These are phyloP conservation scores for Dryadomyces quercus-mongolicae DNA, from an alignment of 2,329 filamentous ascomycete genomes.

Conservation along the genomic window DNA sequence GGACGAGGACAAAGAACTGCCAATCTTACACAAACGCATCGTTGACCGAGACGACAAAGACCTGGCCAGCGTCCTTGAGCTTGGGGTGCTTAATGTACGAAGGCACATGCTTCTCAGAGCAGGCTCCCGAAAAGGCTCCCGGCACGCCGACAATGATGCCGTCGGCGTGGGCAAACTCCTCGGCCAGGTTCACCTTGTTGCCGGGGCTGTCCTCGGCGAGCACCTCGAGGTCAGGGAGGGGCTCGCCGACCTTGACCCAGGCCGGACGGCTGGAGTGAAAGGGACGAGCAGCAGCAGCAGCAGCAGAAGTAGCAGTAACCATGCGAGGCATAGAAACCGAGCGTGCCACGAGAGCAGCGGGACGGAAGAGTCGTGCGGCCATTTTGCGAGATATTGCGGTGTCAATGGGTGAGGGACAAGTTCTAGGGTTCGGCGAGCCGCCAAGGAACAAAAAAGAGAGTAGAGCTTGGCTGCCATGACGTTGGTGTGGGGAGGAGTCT, in stretches of 20 bases:
- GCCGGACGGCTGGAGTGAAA: slow-evolving; percentile 55
- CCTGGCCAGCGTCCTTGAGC: slow-evolving; percentile 66
- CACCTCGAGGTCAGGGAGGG: slow-evolving; percentile 63
- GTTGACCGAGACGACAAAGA: slow-evolving; percentile 88
- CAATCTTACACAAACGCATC: slow-evolving; percentile 78
- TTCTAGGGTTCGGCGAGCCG: neutral
- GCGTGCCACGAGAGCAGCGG: slow-evolving; percentile 6
- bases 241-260: slow-evolving; percentile 66
- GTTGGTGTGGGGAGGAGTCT: neutral
- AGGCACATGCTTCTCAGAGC: slow-evolving; percentile 60
- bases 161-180: slow-evolving; percentile 59
- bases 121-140: slow-evolving; percentile 55
- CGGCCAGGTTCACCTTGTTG: slow-evolving; percentile 78
- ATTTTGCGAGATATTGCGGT: slow-evolving; percentile 3
- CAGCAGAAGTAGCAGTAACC: neutral
- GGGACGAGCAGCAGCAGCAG: slow-evolving; percentile 6
- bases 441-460: neutral
- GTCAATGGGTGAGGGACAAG: neutral
- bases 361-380: slow-evolving; percentile 9
- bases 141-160: slow-evolving; percentile 80
- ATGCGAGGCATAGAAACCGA: neutral
- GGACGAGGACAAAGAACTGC: neutral
- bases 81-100: slow-evolving; percentile 73
- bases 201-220: slow-evolving; percentile 78
- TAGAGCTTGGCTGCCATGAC: neutral